Base-by-base conservation (phyloP, 139 green algal species). In the Auxenochlorella pyrenoidosa region DNA sequence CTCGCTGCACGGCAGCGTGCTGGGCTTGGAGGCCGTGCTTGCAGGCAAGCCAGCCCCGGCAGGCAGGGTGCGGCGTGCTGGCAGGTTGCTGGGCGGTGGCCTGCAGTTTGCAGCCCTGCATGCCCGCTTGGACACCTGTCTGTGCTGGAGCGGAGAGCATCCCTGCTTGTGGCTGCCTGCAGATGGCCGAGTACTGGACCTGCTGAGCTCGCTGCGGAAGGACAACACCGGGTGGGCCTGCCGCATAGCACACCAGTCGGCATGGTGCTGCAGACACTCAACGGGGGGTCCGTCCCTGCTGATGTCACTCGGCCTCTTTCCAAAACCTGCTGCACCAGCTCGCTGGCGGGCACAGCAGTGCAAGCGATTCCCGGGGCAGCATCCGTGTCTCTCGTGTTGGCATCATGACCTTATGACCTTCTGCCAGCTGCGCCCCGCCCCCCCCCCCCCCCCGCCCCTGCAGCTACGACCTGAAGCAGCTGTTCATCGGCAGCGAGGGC, bases 401-500 rank as follows among this genome's bases (percentile, higher is more conserved):
- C 22, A 63, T 24, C 54, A 63, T 63, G 54, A 68, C n/a, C n/a
- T n/a, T n/a, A n/a, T n/a, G n/a, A 16, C 12, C 59, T 3, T 30
- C 12, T 58, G 8, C 47, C 12, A 12, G 47, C 47, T 58, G 63
- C 24, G 5, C 63, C 13, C 28, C 24, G 30, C 10, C 26, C 63
- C 5, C 3, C 18, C 26, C 63, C 63, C 26, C 18, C 12, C n/a
- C 32, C 41, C 12, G 66, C 59, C 44, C 1, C 43, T 54, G 75
- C 85, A 91, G 89, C 58, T 99, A 98, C 79, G 96, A 99, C 92
- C 90, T 99, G 47, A 99, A 99, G 93, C 96, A 99, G 90, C 93
- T 99, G 34, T 99, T 99, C 91, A 98, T 99, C 24, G 98, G 97
- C 3, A 94, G 92, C 5, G 98, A 99, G 90, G 98, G 98, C 65